Evolutionary conservation across 805 yeast genomes (phyloP).

Genomic region (Wickerhamiella qilinensis): DNA sequence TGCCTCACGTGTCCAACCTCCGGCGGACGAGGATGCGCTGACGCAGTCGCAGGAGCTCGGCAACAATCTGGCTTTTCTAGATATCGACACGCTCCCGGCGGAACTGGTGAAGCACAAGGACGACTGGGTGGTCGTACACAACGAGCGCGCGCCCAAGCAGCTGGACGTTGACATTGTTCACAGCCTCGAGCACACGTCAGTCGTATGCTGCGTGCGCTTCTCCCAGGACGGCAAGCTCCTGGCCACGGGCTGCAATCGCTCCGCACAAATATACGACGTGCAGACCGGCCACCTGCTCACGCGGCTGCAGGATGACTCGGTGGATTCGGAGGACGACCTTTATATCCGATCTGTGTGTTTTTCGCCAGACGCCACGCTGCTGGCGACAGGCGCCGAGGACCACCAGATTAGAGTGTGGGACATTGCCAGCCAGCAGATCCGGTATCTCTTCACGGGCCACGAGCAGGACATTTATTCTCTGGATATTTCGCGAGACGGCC

Average conservation of each 20-base stretch:
- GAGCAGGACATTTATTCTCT: constrained; percentile 95
- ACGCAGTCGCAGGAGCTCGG: constrained; percentile 16
- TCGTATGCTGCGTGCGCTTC: constrained; percentile 92
- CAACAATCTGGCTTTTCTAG: constrained; percentile 40
- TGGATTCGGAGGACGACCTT: constrained; percentile 59
- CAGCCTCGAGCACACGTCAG: constrained; percentile 82
- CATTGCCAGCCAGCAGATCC: constrained; percentile 67
- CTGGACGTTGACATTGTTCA: constrained; percentile 81
- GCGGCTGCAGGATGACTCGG: constrained; percentile 66
- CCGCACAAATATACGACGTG: constrained; percentile 87
- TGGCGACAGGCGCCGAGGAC: constrained; percentile 82
- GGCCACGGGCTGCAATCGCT: constrained; percentile 94
- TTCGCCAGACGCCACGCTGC: constrained; percentile 83
- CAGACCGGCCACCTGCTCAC: constrained; percentile 83
- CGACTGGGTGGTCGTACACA: constrained; percentile 79
- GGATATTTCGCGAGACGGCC: constrained; percentile 89
- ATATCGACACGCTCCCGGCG: constrained; percentile 58
- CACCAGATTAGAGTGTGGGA: constrained; percentile 88
- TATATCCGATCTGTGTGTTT: constrained; percentile 92
- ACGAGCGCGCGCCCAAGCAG: constrained; percentile 62
- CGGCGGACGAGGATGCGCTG: neutral
- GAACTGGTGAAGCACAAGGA: constrained; percentile 66
- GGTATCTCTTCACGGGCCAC: constrained; percentile 71
- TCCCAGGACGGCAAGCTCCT: constrained; percentile 78
- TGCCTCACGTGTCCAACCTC: constrained; percentile 6